A percentile compares a stretch with the other conserved stretches of the same genome.
Conservation (phyloP, 768 basidiomycete species). For the Naganishia vaughanmartiniae region DNA sequence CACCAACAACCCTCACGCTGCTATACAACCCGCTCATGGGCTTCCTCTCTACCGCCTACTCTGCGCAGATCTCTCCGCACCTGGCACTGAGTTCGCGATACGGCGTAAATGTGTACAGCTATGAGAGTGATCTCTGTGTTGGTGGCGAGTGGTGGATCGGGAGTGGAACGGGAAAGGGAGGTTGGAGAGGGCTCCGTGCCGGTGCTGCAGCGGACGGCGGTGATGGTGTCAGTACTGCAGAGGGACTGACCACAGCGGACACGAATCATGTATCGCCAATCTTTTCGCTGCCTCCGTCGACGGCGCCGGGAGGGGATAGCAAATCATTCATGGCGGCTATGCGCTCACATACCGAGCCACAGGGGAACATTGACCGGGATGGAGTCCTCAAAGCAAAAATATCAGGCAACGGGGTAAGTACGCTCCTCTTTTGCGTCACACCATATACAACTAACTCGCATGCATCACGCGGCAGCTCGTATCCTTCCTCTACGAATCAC, state of each 20-base stretch:
- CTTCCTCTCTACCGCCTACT: conserved; percentile 85
- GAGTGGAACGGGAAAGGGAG: conserved; percentile 52
- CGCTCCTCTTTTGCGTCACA: conserved; percentile 6
- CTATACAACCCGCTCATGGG: conserved; percentile 96
- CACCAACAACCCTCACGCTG: conserved; percentile 90
- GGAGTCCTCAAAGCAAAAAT: conserved; percentile 87
- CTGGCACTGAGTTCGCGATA: conserved; percentile 80
- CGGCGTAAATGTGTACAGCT: conserved; percentile 95
- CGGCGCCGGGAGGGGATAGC: conserved; percentile 47
- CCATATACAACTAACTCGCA: neutral
- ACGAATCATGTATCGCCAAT: neutral
- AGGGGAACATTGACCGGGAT: conserved; percentile 54
- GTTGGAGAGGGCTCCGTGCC: conserved; percentile 20
- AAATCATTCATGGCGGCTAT: conserved; percentile 32
- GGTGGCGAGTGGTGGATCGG: conserved; percentile 96
- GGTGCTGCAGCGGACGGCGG: conserved; percentile 1
- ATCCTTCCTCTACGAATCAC: conserved; percentile 89
- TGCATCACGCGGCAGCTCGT: conserved; percentile 61
- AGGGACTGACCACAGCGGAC: neutral
- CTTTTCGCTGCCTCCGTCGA: conserved; percentile 11
- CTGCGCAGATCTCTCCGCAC: conserved; percentile 79
- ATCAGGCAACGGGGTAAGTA: conserved; percentile 79
- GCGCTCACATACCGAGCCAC: conserved; percentile 9
- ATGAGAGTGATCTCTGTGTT: conserved; percentile 92
- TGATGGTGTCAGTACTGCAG: neutral